phyloP scores from a whole-genome alignment of 1,139 yeast genomes.

The Candida neerlandica region DNA sequence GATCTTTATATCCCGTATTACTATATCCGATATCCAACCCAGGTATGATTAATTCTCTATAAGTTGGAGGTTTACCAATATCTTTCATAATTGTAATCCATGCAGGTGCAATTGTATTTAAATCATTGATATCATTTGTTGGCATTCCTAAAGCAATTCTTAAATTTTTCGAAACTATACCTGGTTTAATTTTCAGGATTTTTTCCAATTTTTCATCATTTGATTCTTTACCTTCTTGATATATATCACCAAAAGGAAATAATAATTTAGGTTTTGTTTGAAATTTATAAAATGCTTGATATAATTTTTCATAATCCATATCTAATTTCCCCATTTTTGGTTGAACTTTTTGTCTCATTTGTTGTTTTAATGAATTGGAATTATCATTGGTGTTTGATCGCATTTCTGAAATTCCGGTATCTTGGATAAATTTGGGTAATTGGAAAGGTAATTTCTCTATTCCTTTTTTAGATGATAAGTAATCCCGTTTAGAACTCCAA shows the following conservation, averaged over 20 bases:
- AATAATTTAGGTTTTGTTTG: constrained; percentile 74
- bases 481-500: constrained; percentile 83
- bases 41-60: constrained; percentile 64
- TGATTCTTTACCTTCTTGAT: constrained; percentile 74
- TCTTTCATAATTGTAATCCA: constrained; percentile 77
- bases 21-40: constrained; percentile 48
- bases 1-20: constrained; percentile 38
- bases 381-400: constrained; percentile 51
- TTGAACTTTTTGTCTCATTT: constrained; percentile 81
- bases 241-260: constrained; percentile 72
- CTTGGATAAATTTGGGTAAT: constrained; percentile 75
- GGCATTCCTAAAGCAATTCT: constrained; percentile 72
- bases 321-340: constrained; percentile 89
- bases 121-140: constrained; percentile 36
- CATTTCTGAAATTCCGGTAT: constrained; percentile 90
- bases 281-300: constrained; percentile 83
- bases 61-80: constrained; percentile 85
- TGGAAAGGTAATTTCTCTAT: constrained; percentile 73
- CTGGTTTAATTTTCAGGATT: constrained; percentile 58
- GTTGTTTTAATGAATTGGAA: constrained; percentile 59
- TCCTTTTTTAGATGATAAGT: constrained; percentile 70
- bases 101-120: constrained; percentile 58
- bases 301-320: constrained; percentile 78
- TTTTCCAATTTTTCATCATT: constrained; percentile 46
- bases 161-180: constrained; percentile 60